Conservation (phyloP, 2,329 filamentous ascomycete genomes). For the Fusarium secorum region DNA sequence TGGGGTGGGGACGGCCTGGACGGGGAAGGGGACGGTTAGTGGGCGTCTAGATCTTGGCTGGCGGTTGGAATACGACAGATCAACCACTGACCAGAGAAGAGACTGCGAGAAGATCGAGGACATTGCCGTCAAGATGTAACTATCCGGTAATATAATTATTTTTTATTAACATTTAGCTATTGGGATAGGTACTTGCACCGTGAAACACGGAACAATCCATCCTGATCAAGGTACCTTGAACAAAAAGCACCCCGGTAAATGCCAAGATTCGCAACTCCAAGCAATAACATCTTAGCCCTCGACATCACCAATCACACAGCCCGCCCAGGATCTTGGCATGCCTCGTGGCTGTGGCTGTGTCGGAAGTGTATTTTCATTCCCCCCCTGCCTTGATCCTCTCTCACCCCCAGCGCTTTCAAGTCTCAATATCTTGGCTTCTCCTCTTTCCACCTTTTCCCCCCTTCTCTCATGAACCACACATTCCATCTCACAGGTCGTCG, state of each 20-base stretch:
- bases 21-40: background rate
- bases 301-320: conserved; percentile 3
- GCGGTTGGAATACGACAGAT: background rate
- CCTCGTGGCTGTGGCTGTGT: conserved; percentile 30
- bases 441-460: background rate
- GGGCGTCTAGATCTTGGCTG: background rate
- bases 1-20: background rate
- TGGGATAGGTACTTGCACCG: no score
- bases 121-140: no score
- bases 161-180: fast-evolving
- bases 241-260: background rate
- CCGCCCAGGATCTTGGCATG: conserved; percentile 7
- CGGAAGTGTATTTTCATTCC: conserved; percentile 21
- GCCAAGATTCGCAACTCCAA: background rate
- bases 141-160: fast-evolving
- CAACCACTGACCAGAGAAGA: no score
- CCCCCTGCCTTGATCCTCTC: background rate
- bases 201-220: background rate
- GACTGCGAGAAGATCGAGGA: background rate
- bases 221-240: background rate
- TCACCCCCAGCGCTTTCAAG: background rate
- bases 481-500: background rate
- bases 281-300: background rate
- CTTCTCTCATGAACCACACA: background rate
- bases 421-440: conserved; percentile 20